phyloP scores from a whole-genome alignment of 2,329 filamentous ascomycete species.

The Cladosporium phlei region DNA sequence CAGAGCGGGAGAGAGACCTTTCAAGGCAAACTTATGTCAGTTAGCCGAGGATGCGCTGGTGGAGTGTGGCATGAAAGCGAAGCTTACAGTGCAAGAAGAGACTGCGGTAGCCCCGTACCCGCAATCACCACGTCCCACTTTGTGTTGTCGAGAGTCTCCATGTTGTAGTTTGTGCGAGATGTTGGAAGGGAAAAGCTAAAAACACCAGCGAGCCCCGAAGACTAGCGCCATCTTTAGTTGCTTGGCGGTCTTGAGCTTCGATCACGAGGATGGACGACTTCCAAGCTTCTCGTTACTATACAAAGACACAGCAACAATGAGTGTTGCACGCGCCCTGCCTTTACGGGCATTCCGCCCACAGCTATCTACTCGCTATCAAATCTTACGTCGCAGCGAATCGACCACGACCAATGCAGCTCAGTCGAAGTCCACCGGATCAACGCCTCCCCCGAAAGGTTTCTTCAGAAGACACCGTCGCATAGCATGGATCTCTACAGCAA shows the following conservation, averaged over 20 bases:
- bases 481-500: constrained; percentile 32
- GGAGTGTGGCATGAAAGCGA: constrained; percentile 12
- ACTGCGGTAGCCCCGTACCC: constrained; percentile 50
- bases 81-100: constrained; percentile 51
- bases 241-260: too few relatives aligned
- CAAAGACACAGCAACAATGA: constrained; percentile 9
- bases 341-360: constrained; percentile 20
- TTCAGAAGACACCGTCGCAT: constrained; percentile 14
- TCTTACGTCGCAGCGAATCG: constrained; percentile 15
- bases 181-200: constrained; percentile 11
- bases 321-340: neutral
- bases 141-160: constrained; percentile 48
- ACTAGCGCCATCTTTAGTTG: too few relatives aligned
- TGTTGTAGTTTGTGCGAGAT: constrained; percentile 17
- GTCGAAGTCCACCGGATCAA: constrained; percentile 6
- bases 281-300: too few relatives aligned
- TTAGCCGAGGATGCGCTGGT: constrained; percentile 45
- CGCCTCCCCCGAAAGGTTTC: constrained; percentile 2
- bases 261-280: too few relatives aligned
- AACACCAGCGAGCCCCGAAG: too few relatives aligned
- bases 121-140: constrained; percentile 51
- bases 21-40: constrained; percentile 58
- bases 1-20: constrained; percentile 88
- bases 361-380: constrained; percentile 25
- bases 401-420: constrained; percentile 7